Evolutionary conservation across 148 eudicot species (phyloP), one percentile per base, ranked within the genome.

Genomic region (Heliosperma pusillum): DNA sequence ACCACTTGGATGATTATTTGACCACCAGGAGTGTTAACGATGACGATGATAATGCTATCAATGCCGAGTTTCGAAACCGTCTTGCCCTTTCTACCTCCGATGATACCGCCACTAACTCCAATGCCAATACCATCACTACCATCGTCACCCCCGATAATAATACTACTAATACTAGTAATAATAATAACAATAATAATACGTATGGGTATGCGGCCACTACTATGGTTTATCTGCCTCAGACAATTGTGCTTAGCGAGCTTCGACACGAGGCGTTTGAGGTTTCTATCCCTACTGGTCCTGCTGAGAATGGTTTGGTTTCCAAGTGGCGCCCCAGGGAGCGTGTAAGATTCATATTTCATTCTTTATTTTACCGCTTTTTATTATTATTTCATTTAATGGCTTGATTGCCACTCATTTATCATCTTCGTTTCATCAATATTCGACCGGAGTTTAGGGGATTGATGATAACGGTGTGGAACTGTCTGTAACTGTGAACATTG

Each of bases 251-350:
- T 75, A 87, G 92, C 73, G 96, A 95, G 82, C 88, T 92, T 7
- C 77, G 98, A 24, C 98, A 95, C 20, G 88, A 92, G 24, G 87
- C 78, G 17, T 95, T 92, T 11, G 97, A 94, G 86, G 89, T 78
- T 63, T 83, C 82, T 19, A 63, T 80, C 24, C 88, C 90, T 0
- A 75, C 88, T 21, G 96, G 92, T 20, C 97, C 93, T 29, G 80
- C 92, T 61, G 96, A 90, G 42, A 84, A 84, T 58, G 97, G 97
- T 7, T 80, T 90, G 75, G 93, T 94, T 47, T 90, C 93, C 3
- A 91, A 87, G 76, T 94, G 98, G 98, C 87, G 92, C 58, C 92
- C 92, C 27, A 85, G 80, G 75, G 96, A 94, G 56, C 82, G 93
- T 56, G 98, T 93, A 86, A 81, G 88, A 74, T 40, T 19, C 6